A percentile compares a stretch with the other conserved stretches of the same genome.
phyloP scores from a whole-genome alignment of 164 flowering plant genomes.

The Aristolochia contorta region DNA sequence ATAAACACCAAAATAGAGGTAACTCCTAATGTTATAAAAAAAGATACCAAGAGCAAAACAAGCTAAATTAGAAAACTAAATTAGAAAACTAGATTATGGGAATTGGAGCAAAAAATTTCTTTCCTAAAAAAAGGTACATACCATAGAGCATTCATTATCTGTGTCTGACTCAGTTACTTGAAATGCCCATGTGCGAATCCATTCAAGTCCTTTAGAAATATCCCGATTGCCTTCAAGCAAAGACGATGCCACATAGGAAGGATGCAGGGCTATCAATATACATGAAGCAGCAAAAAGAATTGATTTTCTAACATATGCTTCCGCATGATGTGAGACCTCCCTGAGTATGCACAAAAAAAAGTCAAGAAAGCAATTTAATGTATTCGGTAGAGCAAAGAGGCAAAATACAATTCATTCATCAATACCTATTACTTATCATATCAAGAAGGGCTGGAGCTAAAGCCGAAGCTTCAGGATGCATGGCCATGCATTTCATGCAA shows the following conservation, averaged over 20 bases:
- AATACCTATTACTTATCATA: slow-evolving; percentile 77
- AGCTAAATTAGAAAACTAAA: not conserved
- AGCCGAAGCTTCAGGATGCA: slow-evolving; percentile 97
- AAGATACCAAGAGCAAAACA: too few species aligned
- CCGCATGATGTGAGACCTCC: slow-evolving; percentile 62
- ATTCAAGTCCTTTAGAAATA: slow-evolving; percentile 71
- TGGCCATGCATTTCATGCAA: slow-evolving; percentile 79
- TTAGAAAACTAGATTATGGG: too few species aligned
- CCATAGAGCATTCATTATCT: slow-evolving; percentile 76
- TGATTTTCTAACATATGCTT: slow-evolving; percentile 85
- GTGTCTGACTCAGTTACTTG: slow-evolving; percentile 69
- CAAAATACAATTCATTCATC: not conserved
- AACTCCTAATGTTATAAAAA: too few species aligned
- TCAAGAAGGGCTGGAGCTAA: slow-evolving; percentile 75
- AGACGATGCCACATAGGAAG: slow-evolving; percentile 72
- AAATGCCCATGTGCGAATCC: slow-evolving; percentile 88
- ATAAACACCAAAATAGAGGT: too few species aligned
- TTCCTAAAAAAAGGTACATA: slow-evolving; percentile 17
- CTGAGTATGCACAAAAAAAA: slow-evolving; percentile 26
- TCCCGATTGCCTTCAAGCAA: slow-evolving; percentile 67
- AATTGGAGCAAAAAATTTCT: too few species aligned
- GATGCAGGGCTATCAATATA: slow-evolving; percentile 70
- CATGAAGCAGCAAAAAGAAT: slow-evolving; percentile 84
- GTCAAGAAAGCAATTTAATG: not conserved
- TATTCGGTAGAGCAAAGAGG: too few species aligned